Base-by-base conservation (phyloP, 306 rosid genomes). In the Cucumis cinereus region DNA sequence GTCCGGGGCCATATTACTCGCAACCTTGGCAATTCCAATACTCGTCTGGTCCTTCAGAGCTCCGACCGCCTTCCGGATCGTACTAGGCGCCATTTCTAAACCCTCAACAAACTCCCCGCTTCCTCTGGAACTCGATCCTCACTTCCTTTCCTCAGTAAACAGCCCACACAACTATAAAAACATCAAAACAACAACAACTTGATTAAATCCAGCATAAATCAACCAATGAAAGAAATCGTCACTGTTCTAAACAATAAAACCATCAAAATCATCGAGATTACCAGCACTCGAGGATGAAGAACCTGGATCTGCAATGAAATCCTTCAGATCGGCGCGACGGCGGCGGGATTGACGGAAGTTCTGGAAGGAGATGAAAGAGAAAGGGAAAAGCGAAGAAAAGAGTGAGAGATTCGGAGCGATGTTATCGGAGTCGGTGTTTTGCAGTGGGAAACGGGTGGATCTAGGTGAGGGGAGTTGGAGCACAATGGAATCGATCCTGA, bases 11-110 rank as follows among this genome's bases (percentile, higher is more conserved):
- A 88, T 77, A 81, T 92, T 94, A 79, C 99, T 86, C 3, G 96
- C 90, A 15, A 94, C 99, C 81, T 90, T 94, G 19, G 99, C 99
- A 10, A 94, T 83, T n/a, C 98, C 98, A 36, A 94, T 91, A 75
- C 98, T 94, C 26, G 98, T 94, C 88, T 94, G 98, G 78, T 94
- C 99, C 95, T 94, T 94, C 73, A 94, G 90, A 61, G 91, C 97
- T 19, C 99, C 99, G 55, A 94, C 92, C 85, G 99, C 99, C 74
- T 94, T 94, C 49, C 99, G 93, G 63, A 94, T 91, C 86, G 97
- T 94, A 79, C 89, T 92, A 81, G 95, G 83, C 83, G 99, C 90
- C 98, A 94, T 92, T 77, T 54, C 79, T 41, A 22, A 41, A 68
- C 36, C 55, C 74, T 43, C 74, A 41, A 35, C 5, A 13, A 43